A percentile compares a stretch with the other conserved stretches of the same genome.
phyloP scores from a whole-genome alignment of 768 basidiomycete genomes.

The Agaricus subrufescens region DNA sequence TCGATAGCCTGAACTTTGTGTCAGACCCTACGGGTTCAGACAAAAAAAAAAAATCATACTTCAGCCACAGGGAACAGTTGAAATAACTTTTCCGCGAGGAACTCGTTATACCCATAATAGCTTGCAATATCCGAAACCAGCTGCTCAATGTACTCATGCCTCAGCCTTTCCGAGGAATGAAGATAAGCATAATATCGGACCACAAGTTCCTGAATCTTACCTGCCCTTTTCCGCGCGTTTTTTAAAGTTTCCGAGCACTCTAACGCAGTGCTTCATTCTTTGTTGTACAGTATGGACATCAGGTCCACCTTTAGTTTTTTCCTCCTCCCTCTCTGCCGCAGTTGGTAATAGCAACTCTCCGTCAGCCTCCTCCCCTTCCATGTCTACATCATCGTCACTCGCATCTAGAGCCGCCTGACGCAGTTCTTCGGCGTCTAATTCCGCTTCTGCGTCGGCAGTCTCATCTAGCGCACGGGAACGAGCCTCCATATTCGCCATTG shows the following conservation, averaged over 20 bases:
- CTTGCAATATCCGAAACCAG: slow-evolving; percentile 84
- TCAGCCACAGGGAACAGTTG: slow-evolving; percentile 89
- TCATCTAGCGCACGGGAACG: slow-evolving; percentile 76
- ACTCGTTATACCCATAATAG: slow-evolving; percentile 98
- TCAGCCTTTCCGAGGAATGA: slow-evolving; percentile 46
- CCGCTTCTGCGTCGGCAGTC: slow-evolving; percentile 60
- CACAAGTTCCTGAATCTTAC: slow-evolving; percentile 33
- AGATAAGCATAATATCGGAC: slow-evolving; percentile 3
- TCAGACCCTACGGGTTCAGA: slow-evolving; percentile 4
- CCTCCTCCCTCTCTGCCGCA: slow-evolving; percentile 64
- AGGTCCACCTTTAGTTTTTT: slow-evolving; percentile 62
- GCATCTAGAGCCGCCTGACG: slow-evolving; percentile 46
- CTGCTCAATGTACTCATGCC: slow-evolving; percentile 88
- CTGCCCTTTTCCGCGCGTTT: slow-evolving; percentile 61
- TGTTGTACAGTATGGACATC: slow-evolving; percentile 74
- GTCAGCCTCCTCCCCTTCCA: slow-evolving; percentile 38
- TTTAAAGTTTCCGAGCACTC: slow-evolving; percentile 69
- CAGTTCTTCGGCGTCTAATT: slow-evolving; percentile 62
- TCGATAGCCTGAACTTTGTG: slow-evolving; percentile 71
- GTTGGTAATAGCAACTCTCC: slow-evolving; percentile 66
- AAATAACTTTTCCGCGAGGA: slow-evolving; percentile 92
- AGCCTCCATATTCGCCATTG: slow-evolving; percentile 78
- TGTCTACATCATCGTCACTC: slow-evolving; percentile 45
- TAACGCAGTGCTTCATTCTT: slow-evolving; percentile 74
- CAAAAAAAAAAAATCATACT: slow-evolving; percentile 39